Evolutionary conservation across 2,329 filamentous ascomycete genomes (phyloP).

Genomic region (Aureobasidium sp.): DNA sequence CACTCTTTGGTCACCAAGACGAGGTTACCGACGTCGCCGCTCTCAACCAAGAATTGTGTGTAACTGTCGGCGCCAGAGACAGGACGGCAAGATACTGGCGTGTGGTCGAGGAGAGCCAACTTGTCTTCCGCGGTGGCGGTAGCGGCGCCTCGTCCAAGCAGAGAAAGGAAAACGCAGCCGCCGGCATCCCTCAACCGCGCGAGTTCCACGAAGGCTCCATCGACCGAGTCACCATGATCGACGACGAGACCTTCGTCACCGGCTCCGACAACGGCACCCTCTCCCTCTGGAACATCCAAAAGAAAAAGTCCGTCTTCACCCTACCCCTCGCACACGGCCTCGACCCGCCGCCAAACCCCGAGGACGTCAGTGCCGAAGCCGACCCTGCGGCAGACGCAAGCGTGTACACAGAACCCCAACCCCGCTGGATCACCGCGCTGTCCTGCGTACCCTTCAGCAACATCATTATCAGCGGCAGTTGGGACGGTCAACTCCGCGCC

Average conservation of each 20-base stretch:
- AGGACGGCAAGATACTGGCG: slow-evolving; percentile 92
- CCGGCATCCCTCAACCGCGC: slow-evolving; percentile 32
- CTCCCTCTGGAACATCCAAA: slow-evolving; percentile 78
- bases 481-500: slow-evolving; percentile 79
- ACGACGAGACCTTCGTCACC: slow-evolving; percentile 81
- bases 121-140: slow-evolving; percentile 85
- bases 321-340: slow-evolving; percentile 76
- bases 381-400: slow-evolving; percentile 43
- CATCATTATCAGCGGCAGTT: slow-evolving; percentile 82
- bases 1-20: slow-evolving; percentile 92
- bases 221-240: slow-evolving; percentile 85
- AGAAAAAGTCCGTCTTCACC: slow-evolving; percentile 88
- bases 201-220: slow-evolving; percentile 69
- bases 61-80: slow-evolving; percentile 85
- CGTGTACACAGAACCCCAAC: slow-evolving; percentile 43
- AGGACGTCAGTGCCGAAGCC: slow-evolving; percentile 65
- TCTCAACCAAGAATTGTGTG: slow-evolving; percentile 75
- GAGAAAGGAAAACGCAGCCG: slow-evolving; percentile 28
- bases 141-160: slow-evolving; percentile 38
- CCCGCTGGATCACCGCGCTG: slow-evolving; percentile 86
- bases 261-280: slow-evolving; percentile 86
- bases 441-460: slow-evolving; percentile 83
- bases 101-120: slow-evolving; percentile 86
- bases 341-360: slow-evolving; percentile 59
- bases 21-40: slow-evolving; percentile 77